Conservation (phyloP, 1,284 basidiomycete species). For the Ustilago hordei region DNA sequence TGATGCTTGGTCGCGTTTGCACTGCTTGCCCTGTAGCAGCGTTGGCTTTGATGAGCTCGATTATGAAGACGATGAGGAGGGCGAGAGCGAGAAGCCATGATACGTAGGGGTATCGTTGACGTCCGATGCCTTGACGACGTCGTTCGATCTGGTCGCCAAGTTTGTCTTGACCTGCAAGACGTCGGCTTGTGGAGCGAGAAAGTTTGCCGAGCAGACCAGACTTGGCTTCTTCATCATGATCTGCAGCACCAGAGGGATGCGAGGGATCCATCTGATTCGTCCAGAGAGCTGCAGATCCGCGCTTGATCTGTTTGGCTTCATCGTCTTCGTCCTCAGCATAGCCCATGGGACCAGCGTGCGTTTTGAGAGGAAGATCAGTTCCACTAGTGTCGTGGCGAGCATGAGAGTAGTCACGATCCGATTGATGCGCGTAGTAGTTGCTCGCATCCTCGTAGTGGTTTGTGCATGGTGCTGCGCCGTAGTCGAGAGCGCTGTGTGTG, state of each 20-base stretch:
- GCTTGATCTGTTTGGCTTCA: slow-evolving; percentile 55
- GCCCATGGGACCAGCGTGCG: slow-evolving; percentile 56
- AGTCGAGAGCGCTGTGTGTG: slow-evolving; percentile 9
- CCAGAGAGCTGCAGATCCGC: slow-evolving; percentile 39
- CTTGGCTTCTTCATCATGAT: slow-evolving; percentile 40
- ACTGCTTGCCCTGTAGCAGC: slow-evolving; percentile 66
- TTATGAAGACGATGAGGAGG: slow-evolving; percentile 73
- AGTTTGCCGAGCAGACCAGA: slow-evolving; percentile 41
- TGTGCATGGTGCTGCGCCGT: slow-evolving; percentile 6
- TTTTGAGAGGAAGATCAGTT: slow-evolving; percentile 50
- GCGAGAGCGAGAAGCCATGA: slow-evolving; percentile 73
- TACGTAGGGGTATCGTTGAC: slow-evolving; percentile 81
- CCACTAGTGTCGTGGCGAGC: slow-evolving; percentile 40
- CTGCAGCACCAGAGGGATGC: neutral
- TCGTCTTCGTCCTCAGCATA: slow-evolving; percentile 67
- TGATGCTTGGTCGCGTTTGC: slow-evolving; percentile 77
- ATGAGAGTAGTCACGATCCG: slow-evolving; percentile 19
- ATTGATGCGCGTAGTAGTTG: slow-evolving; percentile 19
- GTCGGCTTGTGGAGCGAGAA: slow-evolving; percentile 16
- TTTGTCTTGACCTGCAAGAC: slow-evolving; percentile 39
- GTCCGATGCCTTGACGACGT: slow-evolving; percentile 79
- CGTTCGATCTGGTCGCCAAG: slow-evolving; percentile 65
- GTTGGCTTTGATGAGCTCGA: slow-evolving; percentile 66
- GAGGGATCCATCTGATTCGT: slow-evolving; percentile 33
- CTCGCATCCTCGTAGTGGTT: slow-evolving; percentile 23